Percentiles rank a stretch among this genome's conserved stretches.
Evolutionary conservation across 768 basidiomycete genomes (phyloP).

Genomic region (Multifurca ochricompacta): DNA sequence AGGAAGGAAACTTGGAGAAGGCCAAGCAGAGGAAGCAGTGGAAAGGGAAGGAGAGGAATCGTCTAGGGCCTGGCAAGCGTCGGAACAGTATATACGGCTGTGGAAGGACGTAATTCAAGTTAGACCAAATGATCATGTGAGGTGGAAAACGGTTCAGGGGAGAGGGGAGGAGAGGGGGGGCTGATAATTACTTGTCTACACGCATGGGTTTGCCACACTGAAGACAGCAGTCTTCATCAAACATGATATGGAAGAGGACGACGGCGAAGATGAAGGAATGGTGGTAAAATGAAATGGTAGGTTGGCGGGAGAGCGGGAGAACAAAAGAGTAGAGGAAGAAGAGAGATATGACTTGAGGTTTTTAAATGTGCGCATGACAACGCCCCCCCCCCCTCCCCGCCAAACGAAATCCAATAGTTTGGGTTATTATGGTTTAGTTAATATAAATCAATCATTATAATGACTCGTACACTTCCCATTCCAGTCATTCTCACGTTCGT

Average conservation of each 20-base stretch:
- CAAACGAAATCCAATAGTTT: not conserved
- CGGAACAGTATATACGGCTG: constrained; percentile 24
- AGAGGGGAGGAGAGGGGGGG: too few relatives aligned
- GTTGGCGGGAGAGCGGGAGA: constrained; percentile 1
- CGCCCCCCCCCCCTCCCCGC: constrained; percentile 3
- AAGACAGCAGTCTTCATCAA: constrained; percentile 26
- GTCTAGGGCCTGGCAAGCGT: constrained; percentile 22
- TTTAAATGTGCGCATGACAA: constrained; percentile 16
- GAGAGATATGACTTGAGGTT: not conserved
- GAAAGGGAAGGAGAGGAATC: constrained; percentile 22
- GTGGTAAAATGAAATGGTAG: not conserved
- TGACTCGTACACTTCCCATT: constrained; percentile 12
- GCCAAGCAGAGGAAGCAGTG: constrained; percentile 20
- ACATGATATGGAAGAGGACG: constrained; percentile 17
- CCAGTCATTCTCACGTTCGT: not conserved
- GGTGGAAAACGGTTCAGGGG: constrained; percentile 8
- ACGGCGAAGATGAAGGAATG: not conserved
- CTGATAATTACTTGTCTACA: constrained; percentile 16
- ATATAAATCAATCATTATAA: not conserved
- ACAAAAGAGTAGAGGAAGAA: not conserved
- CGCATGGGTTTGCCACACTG: constrained; percentile 24
- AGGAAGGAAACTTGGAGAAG: constrained; percentile 21
- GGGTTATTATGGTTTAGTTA: too few relatives aligned
- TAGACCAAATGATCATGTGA: constrained; percentile 14
- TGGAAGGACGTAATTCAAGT: constrained; percentile 17